Evolutionary conservation across 371 early-diverging fungal genomes (phyloP).

Genomic region (Haplosporangium sp.): DNA sequence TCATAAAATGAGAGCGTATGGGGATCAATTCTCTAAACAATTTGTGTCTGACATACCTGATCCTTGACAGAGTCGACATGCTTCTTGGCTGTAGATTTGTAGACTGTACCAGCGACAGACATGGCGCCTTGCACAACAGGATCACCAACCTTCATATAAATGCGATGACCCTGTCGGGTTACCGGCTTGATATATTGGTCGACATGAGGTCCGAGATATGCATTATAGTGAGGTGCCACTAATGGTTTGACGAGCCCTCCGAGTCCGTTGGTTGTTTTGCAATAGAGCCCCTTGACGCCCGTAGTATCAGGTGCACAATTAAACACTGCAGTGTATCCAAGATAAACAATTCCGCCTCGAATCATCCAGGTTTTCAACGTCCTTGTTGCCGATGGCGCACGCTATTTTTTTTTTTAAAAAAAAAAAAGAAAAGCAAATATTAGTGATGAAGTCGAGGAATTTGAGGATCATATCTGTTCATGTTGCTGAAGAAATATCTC

Average conservation of each 20-base stretch:
- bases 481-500: too few relatives aligned
- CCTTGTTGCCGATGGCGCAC: conserved; percentile 16
- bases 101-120: conserved; percentile 33
- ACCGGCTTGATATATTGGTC: conserved; percentile 46
- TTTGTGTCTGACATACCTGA: conserved; percentile 22
- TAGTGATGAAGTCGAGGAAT: neutral
- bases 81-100: conserved; percentile 45
- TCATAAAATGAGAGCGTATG: neutral
- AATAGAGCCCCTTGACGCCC: conserved; percentile 42
- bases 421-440: neutral
- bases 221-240: conserved; percentile 42
- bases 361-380: conserved; percentile 43
- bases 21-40: too few relatives aligned
- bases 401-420: neutral
- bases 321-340: conserved; percentile 50
- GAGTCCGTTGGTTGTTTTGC: conserved; percentile 44
- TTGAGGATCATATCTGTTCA: neutral
- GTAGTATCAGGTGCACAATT: conserved; percentile 34
- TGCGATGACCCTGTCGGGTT: conserved; percentile 26
- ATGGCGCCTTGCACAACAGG: conserved; percentile 42
- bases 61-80: conserved; percentile 52
- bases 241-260: conserved; percentile 40
- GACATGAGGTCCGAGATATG: conserved; percentile 45
- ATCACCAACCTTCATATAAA: conserved; percentile 45
- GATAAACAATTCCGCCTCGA: conserved; percentile 44